Evolutionary conservation across 1,139 yeast genomes (phyloP).

Genomic region (Kodamaea alishanica): DNA sequence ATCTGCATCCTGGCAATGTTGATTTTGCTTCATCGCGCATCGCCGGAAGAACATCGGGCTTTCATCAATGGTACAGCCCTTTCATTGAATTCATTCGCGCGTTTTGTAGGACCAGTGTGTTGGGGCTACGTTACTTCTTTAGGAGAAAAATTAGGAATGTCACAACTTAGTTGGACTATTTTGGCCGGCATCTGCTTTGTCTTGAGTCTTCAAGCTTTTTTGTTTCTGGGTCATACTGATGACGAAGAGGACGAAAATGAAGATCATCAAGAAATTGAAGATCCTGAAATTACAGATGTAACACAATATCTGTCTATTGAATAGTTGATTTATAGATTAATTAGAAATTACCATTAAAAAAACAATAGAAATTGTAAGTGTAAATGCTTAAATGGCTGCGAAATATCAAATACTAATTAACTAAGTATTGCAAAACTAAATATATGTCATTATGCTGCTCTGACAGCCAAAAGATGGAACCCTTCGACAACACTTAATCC

Average conservation of each 20-base stretch:
- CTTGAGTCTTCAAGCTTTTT: conserved; percentile 30
- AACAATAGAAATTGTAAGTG: background rate
- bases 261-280: background rate
- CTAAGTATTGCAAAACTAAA: background rate
- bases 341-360: background rate
- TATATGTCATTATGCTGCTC: conserved; percentile 12
- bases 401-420: background rate
- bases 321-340: too few species aligned
- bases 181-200: conserved; percentile 35
- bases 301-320: too few species aligned
- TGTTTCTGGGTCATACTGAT: background rate
- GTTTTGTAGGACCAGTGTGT: conserved; percentile 55
- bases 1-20: conserved; percentile 15
- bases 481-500: conserved; percentile 20
- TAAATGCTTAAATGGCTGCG: background rate
- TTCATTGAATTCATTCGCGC: conserved; percentile 50
- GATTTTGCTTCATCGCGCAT: conserved; percentile 46
- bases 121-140: conserved; percentile 57
- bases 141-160: conserved; percentile 27
- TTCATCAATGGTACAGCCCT: conserved; percentile 49
- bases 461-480: conserved; percentile 25
- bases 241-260: background rate
- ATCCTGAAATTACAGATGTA: background rate
- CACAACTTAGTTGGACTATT: conserved; percentile 52
- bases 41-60: conserved; percentile 48